Conservation (phyloP, 2,329 filamentous ascomycete species). For the Plectosphaerella sp. region DNA sequence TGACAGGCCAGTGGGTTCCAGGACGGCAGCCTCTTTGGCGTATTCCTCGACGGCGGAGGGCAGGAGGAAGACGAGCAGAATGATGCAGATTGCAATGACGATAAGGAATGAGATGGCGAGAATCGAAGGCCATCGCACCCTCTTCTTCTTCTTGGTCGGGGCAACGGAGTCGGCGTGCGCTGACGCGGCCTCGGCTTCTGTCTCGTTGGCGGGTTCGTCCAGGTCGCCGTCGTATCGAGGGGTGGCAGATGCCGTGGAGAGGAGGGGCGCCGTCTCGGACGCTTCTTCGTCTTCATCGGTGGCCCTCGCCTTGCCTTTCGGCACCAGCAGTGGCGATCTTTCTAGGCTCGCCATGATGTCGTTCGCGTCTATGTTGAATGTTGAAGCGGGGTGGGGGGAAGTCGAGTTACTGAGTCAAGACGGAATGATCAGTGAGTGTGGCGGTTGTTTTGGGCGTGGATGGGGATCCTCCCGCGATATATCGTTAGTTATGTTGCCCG, state of each 20-base stretch:
- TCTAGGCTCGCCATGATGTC: slow-evolving; percentile 40
- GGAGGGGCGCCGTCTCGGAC: slow-evolving; percentile 48
- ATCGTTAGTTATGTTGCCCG: no score
- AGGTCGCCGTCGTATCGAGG: slow-evolving; percentile 34
- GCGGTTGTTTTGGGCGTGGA: neutral
- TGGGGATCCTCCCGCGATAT: neutral
- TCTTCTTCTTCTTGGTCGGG: slow-evolving; percentile 15
- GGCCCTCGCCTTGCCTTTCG: slow-evolving; percentile 21
- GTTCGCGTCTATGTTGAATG: neutral
- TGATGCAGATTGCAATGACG: slow-evolving; percentile 59
- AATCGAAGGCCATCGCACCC: slow-evolving; percentile 69
- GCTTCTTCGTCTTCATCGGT: slow-evolving; percentile 18
- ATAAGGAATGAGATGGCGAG: slow-evolving; percentile 68
- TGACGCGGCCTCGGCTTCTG: slow-evolving; percentile 1
- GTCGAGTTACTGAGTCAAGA: neutral
- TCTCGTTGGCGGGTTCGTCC: slow-evolving; percentile 20
- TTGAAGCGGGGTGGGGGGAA: neutral
- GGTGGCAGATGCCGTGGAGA: slow-evolving; percentile 31
- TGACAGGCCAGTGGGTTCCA: slow-evolving; percentile 79
- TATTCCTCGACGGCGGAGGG: slow-evolving; percentile 82
- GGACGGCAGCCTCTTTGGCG: slow-evolving; percentile 73
- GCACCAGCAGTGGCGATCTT: slow-evolving; percentile 38
- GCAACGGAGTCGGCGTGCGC: slow-evolving; percentile 12
- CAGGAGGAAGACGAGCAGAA: slow-evolving; percentile 74
- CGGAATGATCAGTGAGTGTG: neutral